Base-by-base conservation (phyloP, 306 rosid species). In the Prunus mira region DNA sequence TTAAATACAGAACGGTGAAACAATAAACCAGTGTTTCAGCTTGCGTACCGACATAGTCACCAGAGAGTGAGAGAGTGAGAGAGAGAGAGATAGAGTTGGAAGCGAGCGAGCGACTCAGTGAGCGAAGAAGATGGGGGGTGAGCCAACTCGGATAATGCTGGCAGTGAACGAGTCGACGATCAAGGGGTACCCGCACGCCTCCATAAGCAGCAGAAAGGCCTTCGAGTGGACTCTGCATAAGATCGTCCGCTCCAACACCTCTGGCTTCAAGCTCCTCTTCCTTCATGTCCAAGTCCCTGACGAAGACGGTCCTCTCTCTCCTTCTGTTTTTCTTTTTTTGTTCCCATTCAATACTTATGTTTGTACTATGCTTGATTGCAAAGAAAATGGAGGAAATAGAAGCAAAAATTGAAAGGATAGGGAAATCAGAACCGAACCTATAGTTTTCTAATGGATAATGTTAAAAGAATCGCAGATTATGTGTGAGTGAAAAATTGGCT, bases 241-340 rank as follows among this genome's bases (percentile, higher is more conserved):
- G 89, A 92, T 94, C 88, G 77, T 94, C 72, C 92, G 95, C 55
- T 79, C 83, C 73, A 91, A 90, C 79, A 78, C 85, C 55, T 7
- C 86, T 22, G 87, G 88, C 27, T 94, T 94, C 84, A 84, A 84
- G 76, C 88, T 95, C 28, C 89, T 90, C 69, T 89, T 92, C 60
- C 93, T 95, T 67, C 97, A 95, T 71, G 96, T 89, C 78, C 97
- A 89, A 83, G 96, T 90, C 27, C 93, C 97, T 0, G 98, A 95
- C 72, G 95, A 92, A 89, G 98, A 95, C 79, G 96, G 97, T 90
- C 24, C 41, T 25, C n/a, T 68, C 65, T 79, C 76, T 43, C 74
- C 60, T 30, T 78, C 57, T 81, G 2, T 46, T 12, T 25, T 19
- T 10, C 17, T 9, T 55, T 28, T 25, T 1, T 9, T 10, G 38